Evolutionary conservation across 139 green algal genomes (phyloP), one percentile per base, ranked within the genome.

Genomic region (Chlamydomonas schloesseri): DNA sequence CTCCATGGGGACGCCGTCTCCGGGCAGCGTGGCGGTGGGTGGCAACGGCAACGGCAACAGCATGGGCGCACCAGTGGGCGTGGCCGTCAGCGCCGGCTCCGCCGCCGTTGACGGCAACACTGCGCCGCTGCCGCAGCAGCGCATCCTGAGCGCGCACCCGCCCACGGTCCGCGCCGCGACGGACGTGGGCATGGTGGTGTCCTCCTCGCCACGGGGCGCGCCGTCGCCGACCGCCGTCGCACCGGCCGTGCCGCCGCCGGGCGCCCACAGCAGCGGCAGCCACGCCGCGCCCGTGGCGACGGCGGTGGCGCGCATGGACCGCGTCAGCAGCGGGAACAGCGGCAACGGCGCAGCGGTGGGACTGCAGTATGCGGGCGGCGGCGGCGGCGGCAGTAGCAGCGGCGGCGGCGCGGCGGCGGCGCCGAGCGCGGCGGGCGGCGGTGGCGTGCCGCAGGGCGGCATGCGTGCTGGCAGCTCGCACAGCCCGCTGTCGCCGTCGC

Each of bases 51-150:
- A 15, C 64, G 42, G 42, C 42, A n/a, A n/a, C n/a, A 77, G 46
- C 46, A 37, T 4, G 23, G 73, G 53, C 73, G 47, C 26, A 57
- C 26, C 36, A 13, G 14, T 13, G 2, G 37, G 29, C n/a, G n/a
- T 37, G 11, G 64, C 29, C 26, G n/a, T n/a, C n/a, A 26, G 20
- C 21, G 57, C 6, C 57, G 57, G 57, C 57, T 4, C 57, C 2
- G 6, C 21, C 21, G 2, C 53, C 47, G n/a, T n/a, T n/a, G 50
- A 57, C 21, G 60, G 34, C 28, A 73, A 73, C 76, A 83, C 76
- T 29, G 60, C 36, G 17, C 76, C 76, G 14, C 62, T 83, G 76
- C 76, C 76, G 76, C 62, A 83, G 76, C 76, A 71, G 65, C 65
- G 65, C 4, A 10, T 71, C 17, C 34, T 72, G 58, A 11, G 31